Evolutionary conservation across 768 basidiomycete genomes (phyloP), one percentile per base, ranked within the genome.

Genomic region (Strobilomyces dryophilus): DNA sequence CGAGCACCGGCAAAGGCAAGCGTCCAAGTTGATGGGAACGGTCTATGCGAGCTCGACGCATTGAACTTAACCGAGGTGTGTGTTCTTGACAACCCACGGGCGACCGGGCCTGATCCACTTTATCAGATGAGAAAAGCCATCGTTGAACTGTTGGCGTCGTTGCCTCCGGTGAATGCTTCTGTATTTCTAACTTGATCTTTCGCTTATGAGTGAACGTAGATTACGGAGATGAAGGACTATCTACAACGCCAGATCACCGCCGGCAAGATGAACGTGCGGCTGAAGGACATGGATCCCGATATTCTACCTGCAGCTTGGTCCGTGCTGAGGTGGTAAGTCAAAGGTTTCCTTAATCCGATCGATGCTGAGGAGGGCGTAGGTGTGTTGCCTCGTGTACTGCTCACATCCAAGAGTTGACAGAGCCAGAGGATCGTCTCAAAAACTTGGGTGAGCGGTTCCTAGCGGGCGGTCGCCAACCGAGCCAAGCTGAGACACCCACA

Each of bases 341-440:
- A 34, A 36, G 2, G 8, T 47, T 24, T 26, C 18, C 8, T 37
- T 8, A 31, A 17, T 12, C 2, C 24, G 11, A 43, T 31, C 21
- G 17, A 40, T 18, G 43, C 36, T 46, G 26, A 47, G 8, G n/a
- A 9, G 27, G 18, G 7, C 11, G n/a, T 47, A 83, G 84, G 82
- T 82, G 79, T 69, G 78, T 89, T 26, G 85, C 83, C 0, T 87
- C 85, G 14, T 87, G 84, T 61, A 88, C 86, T 2, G 81, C 85
- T 1, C 78, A 87, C 61, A 73, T 88, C 11, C 83, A 87, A 68
- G 81, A 83, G 53, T 78, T 87, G 37, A 74, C 74, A 11, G 71
- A 75, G 4, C 69, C 71, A 8, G 80, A 81, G 43, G 82, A 87
- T 55, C 66, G 72, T 15, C 74, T 87, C 44, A 71, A 75, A 53